Base-by-base conservation (phyloP, 1,284 basidiomycete species). In the Pseudomicrostroma phylloplanum region DNA sequence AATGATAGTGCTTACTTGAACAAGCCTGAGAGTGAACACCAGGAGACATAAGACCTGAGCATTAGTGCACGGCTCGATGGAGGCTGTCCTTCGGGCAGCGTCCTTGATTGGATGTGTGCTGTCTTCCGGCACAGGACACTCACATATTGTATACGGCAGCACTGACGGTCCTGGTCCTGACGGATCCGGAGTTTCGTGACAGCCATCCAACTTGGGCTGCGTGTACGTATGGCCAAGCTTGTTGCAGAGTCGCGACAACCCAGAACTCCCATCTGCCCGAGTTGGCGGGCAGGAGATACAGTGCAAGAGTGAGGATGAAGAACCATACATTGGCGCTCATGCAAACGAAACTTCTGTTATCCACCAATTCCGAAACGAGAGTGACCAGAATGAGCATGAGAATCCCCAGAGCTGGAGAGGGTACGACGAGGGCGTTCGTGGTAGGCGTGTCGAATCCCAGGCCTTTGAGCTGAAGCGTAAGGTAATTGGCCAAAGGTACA, bases 101-200 rank as follows among this genome's bases (percentile, higher is more conserved):
- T 36, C 9, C 9, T 9, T 36, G 30, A 36, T 36, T 9, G 30
- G 9, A 36, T 4, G 30, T 36, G 4, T 36, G 30, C 4, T 36
- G 30, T 36, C 30, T 9, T 36, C 4, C 30, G 30, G 4, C 30
- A 36, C 30, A 36, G 9, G 48, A 36, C 30, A 36, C 30, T 36
- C 30, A 36, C 58, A 72, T 69, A 56, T 71, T 71, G 56, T 71
- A 72, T 1, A 65, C 15, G 12, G 64, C 58, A 1, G 70, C 64
- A 0, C 64, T 63, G n/a, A 62, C 48, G 13, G 59, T 61, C 19
- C 60, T 56, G 17, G 59, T 66, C 21, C 51, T n/a, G n/a, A 67
- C 66, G 30, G 42, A 43, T 11, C 64, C 64, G 23, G 64, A 25
- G 26, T 63, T 36, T 17, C 43, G 25, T 9, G 55, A 43, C 15